Conservation (phyloP, 1,284 basidiomycete species). For the Kalmanozyma brasiliensis region DNA sequence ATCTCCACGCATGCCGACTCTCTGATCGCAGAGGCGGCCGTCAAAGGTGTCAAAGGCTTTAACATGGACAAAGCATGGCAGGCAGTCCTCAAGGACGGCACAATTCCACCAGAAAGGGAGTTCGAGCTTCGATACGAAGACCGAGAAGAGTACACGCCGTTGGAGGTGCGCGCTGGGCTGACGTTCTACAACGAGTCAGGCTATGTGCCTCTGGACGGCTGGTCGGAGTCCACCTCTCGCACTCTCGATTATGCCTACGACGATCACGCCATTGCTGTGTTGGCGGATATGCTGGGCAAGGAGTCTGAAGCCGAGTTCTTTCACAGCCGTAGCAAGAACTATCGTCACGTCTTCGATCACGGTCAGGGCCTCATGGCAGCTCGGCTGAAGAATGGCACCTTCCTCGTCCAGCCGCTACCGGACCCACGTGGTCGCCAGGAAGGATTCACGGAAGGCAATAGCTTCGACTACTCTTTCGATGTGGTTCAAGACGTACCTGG, state of each 20-base stretch:
- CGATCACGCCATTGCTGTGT: conserved; percentile 77
- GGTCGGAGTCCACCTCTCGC: conserved; percentile 42
- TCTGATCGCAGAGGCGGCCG: conserved; percentile 79
- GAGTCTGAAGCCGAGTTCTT: conserved; percentile 73
- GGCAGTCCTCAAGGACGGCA: conserved; percentile 80
- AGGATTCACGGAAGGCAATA: conserved; percentile 84
- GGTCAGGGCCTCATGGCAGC: conserved; percentile 84
- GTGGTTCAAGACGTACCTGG: conserved; percentile 73
- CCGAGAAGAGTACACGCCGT: conserved; percentile 76
- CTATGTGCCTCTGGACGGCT: conserved; percentile 80
- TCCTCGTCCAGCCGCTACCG: conserved; percentile 43
- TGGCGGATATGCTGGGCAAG: conserved; percentile 74
- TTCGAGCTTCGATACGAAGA: conserved; percentile 73
- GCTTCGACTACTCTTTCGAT: conserved; percentile 64
- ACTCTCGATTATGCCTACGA: conserved; percentile 78
- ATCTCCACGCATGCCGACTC: conserved; percentile 82
- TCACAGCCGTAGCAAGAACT: conserved; percentile 72
- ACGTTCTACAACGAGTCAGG: conserved; percentile 77
- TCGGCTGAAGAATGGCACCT: conserved; percentile 74
- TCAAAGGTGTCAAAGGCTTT: conserved; percentile 75
- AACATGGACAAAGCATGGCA: conserved; percentile 77
- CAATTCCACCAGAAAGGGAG: conserved; percentile 68
- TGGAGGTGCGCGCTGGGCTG: conserved; percentile 78
- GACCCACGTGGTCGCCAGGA: conserved; percentile 76
- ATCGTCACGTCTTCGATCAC: conserved; percentile 77